phyloP scores from a whole-genome alignment of 805 yeast genomes.

The Saturnispora sanitii region DNA sequence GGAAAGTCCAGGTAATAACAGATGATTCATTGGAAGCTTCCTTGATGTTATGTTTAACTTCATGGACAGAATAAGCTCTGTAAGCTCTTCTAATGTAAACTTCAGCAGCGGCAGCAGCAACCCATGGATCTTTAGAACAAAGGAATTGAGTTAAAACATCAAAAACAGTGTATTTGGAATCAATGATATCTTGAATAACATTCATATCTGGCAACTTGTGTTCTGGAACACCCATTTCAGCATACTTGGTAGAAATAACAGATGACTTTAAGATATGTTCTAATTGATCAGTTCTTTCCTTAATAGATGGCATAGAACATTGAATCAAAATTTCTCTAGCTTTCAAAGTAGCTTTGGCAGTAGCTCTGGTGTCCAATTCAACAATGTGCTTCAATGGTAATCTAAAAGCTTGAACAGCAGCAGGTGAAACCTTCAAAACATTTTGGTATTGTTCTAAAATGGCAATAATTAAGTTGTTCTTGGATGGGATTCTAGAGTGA shows the following conservation, averaged over 20 bases:
- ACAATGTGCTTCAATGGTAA: conserved; percentile 69
- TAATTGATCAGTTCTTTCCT: conserved; percentile 93
- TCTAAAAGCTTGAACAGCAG: conserved; percentile 57
- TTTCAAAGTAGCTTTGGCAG: conserved; percentile 88
- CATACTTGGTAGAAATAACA: conserved; percentile 82
- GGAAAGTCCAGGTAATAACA: conserved; percentile 79
- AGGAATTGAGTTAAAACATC: conserved; percentile 93
- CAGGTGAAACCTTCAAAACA: conserved; percentile 59
- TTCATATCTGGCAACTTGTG: conserved; percentile 77
- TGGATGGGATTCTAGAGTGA: conserved; percentile 88
- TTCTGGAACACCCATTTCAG: conserved; percentile 61
- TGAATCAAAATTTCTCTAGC: conserved; percentile 95
- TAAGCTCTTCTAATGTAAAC: conserved; percentile 94
- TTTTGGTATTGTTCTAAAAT: conserved; percentile 77
- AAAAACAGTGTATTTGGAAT: conserved; percentile 90
- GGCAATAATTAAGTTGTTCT: conserved; percentile 81
- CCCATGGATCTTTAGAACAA: conserved; percentile 73
- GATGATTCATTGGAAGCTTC: conserved; percentile 44
- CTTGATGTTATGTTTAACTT: conserved; percentile 50
- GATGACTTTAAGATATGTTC: conserved; percentile 91
- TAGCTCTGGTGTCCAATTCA: conserved; percentile 78
- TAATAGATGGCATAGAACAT: conserved; percentile 91
- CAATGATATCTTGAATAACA: conserved; percentile 82
- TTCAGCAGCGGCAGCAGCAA: conserved; percentile 92
- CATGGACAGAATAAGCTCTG: conserved; percentile 86